phyloP scores from a whole-genome alignment of 1,139 yeast species.

The Wickerhamiella pararugosa region DNA sequence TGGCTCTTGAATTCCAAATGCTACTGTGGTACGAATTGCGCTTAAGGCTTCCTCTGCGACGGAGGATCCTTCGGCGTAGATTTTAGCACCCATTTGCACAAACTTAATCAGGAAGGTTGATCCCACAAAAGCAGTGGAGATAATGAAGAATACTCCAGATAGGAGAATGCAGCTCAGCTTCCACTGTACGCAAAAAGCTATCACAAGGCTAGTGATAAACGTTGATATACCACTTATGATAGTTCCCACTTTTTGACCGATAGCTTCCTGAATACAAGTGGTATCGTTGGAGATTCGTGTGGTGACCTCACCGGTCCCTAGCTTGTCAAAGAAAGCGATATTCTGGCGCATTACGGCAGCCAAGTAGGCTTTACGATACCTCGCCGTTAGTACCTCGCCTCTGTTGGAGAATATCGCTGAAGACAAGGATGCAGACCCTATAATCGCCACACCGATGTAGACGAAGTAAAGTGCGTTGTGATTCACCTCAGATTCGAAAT shows the following conservation, averaged over 20 bases:
- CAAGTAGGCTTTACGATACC: constrained; percentile 29
- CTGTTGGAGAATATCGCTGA: constrained; percentile 27
- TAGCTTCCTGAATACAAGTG: constrained; percentile 30
- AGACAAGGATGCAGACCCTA: constrained; percentile 21
- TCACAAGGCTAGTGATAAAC: constrained; percentile 28
- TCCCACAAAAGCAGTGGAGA: constrained; percentile 12
- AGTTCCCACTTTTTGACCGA: constrained; percentile 32
- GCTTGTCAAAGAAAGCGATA: constrained; percentile 30
- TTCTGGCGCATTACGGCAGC: constrained; percentile 29
- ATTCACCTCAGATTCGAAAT: constrained; percentile 20
- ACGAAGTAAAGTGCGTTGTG: constrained; percentile 26
- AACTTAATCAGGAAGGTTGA: constrained; percentile 16
- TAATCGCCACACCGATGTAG: constrained; percentile 28
- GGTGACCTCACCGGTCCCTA: constrained; percentile 33
- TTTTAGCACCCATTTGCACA: constrained; percentile 15
- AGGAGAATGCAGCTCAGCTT: constrained; percentile 18
- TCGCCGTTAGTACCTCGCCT: constrained; percentile 31
- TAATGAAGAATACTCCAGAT: constrained; percentile 15
- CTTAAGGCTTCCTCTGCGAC: constrained; percentile 21
- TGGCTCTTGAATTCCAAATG: constrained; percentile 20
- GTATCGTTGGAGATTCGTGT: constrained; percentile 32
- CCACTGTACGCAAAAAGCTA: constrained; percentile 20
- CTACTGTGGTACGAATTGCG: constrained; percentile 20
- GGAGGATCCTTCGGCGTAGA: constrained; percentile 18
- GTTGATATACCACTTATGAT: constrained; percentile 28